These are phyloP conservation scores for Phytophthora quininea DNA, from an alignment of 352 stramenopile genomes.

Conservation along the genomic window DNA sequence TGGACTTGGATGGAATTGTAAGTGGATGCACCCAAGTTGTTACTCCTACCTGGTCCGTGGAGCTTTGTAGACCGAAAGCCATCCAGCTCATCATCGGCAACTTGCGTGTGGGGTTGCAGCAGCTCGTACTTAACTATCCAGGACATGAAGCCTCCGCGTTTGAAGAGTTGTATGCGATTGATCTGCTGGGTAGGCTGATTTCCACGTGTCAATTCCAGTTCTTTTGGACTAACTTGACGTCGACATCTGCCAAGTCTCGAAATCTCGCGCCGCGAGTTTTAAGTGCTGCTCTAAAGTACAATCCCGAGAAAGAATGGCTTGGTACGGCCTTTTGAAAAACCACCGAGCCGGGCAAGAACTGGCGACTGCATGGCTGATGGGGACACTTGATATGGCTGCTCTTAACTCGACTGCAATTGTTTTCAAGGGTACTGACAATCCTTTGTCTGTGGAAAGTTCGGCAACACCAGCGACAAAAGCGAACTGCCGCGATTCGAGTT, in stretches of 20 bases:
- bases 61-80: slow-evolving; percentile 31
- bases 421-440: slow-evolving; percentile 23
- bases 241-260: slow-evolving; percentile 44
- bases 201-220: slow-evolving; percentile 67
- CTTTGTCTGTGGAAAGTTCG: slow-evolving; percentile 31
- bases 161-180: slow-evolving; percentile 68
- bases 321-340: slow-evolving; percentile 66
- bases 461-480: not conserved
- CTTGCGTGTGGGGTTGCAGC: slow-evolving; percentile 54
- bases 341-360: slow-evolving; percentile 61
- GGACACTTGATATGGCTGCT: slow-evolving; percentile 61
- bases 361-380: slow-evolving; percentile 61
- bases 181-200: slow-evolving; percentile 69
- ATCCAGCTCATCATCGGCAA: slow-evolving; percentile 38
- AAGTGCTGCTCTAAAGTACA: slow-evolving; percentile 61
- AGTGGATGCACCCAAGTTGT: slow-evolving; percentile 1
- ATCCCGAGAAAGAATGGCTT: slow-evolving; percentile 70
- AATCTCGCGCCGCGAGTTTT: slow-evolving; percentile 69
- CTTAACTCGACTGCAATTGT: slow-evolving; percentile 23
- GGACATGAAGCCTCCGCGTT: slow-evolving; percentile 30
- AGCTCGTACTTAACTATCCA: slow-evolving; percentile 63
- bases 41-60: slow-evolving; percentile 25
- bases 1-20: slow-evolving; percentile 47
- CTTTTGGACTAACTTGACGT: slow-evolving; percentile 56
- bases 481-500: slow-evolving; percentile 50